phyloP scores from a whole-genome alignment of 163 green algal genomes.

The Volvox carteri region DNA sequence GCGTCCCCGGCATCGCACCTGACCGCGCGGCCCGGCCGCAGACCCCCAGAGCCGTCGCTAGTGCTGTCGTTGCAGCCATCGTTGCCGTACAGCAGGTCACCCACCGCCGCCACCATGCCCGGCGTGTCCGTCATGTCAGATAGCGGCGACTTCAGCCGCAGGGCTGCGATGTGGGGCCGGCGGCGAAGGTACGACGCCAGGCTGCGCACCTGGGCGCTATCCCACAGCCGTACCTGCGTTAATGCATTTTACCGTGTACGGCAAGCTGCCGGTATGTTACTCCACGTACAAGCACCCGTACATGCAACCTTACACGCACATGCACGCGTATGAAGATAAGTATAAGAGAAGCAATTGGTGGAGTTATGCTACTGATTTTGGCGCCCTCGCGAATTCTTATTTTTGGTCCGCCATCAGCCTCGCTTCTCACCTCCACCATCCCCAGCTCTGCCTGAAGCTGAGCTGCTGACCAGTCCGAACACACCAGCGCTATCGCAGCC shows the following conservation, averaged over 20 bases:
- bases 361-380: no score
- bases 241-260: no score
- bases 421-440: background rate
- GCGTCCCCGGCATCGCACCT: background rate
- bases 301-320: no score
- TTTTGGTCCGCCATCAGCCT: background rate
- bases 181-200: background rate
- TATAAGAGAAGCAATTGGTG: background rate
- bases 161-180: background rate
- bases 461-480: slow-evolving; percentile 7
- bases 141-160: slow-evolving; percentile 12
- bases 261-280: no score
- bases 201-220: slow-evolving; percentile 8
- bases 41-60: background rate
- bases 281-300: no score
- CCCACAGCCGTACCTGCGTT: slow-evolving; percentile 41
- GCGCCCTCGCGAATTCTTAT: background rate
- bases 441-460: slow-evolving; percentile 14
- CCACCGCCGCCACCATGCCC: background rate
- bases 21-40: background rate
- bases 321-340: background rate
- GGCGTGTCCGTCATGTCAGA: background rate
- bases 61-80: background rate
- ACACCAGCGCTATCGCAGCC: background rate
- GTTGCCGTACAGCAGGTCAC: slow-evolving; percentile 32